Evolutionary conservation across 2,329 filamentous ascomycete species (phyloP), one percentile per base, ranked within the genome.

Genomic region (Apiospora sp.): DNA sequence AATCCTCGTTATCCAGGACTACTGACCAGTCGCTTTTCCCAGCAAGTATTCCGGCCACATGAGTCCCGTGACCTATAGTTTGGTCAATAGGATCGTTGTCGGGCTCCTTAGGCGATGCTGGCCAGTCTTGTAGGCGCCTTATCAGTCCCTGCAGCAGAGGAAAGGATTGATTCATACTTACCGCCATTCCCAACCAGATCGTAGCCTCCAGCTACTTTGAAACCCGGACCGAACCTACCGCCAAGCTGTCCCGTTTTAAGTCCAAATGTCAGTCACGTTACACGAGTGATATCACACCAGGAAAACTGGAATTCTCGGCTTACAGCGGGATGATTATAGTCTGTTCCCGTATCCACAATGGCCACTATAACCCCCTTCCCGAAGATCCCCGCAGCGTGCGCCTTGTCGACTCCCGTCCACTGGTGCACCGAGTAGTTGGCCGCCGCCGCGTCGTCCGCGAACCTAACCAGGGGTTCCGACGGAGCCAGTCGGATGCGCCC

Each of bases 1-100:
- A n/a, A 2, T 2, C n/a, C 5, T n/a, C 7, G 5, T 12, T 0
- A 41, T 41, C 7, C 37, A 41, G 37, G 22, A 12, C 1, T 30
- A 19, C 41, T 12, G 27, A 75, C 48, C 72, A 73, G 54, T 72
- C 71, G 8, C 71, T 74, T 51, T 76, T 74, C 10, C 76, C 78
- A 8, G 77, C 78, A 68, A 79, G 74, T n/a, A 79, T 79, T 4
- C 78, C 78, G 58, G 78, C 73, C 5, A 79, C 78, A 43, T 79
- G 78, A 14, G 77, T 78, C 22, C 78, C 75, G 30, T 79, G 74
- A 10, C 77, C 77, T 37, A 69, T 22, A 24, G 71, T 24, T 1
- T 73, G 68, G 54, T 78, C 76, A 10, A 73, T 73, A 1, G 78
- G 78, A 49, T 79, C 76, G 12, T 74, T 14, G 44, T 71, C 70